A percentile compares a stretch with the other conserved stretches of the same genome.
phyloP scores from a whole-genome alignment of 768 basidiomycete genomes.

The Leccinum imitatum region DNA sequence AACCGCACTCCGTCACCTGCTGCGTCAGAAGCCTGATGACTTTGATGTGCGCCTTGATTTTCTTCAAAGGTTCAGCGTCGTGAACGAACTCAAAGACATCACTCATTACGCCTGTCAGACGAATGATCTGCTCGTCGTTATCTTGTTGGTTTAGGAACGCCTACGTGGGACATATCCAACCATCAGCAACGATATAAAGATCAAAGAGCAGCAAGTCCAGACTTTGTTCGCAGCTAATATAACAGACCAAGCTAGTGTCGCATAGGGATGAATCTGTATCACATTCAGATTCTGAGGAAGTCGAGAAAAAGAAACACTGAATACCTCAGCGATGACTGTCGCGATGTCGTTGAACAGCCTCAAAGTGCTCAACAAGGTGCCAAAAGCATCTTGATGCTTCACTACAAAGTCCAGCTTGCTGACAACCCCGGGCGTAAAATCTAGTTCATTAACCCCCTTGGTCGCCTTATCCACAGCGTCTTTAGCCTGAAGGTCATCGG shows the following conservation, averaged over 20 bases:
- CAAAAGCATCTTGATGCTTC: not conserved
- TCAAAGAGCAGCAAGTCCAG: not conserved
- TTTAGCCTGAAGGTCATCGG: not conserved
- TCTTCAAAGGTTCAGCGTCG: not conserved
- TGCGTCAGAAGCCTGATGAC: not conserved
- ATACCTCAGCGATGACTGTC: not conserved
- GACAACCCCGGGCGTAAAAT: not conserved
- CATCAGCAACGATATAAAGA: not conserved
- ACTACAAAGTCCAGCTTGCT: not conserved
- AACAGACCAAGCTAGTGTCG: not conserved
- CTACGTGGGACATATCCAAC: not conserved
- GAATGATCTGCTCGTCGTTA: not conserved
- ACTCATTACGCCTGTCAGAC: not conserved
- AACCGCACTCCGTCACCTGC: slow-evolving; percentile 4
- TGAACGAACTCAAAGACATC: slow-evolving; percentile 1
- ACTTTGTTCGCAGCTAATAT: slow-evolving; percentile 1
- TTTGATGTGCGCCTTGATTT: not conserved
- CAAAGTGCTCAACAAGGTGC: not conserved
- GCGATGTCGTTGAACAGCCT: not conserved
- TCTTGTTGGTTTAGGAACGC: not conserved
- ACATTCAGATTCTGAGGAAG: not conserved
- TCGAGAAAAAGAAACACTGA: no score
- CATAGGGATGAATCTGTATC: slow-evolving; percentile 5
- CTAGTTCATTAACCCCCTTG: not conserved
- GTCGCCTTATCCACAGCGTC: not conserved